Base-by-base conservation (phyloP, 768 basidiomycete species). In the Agaricus sinodeliciosus region DNA sequence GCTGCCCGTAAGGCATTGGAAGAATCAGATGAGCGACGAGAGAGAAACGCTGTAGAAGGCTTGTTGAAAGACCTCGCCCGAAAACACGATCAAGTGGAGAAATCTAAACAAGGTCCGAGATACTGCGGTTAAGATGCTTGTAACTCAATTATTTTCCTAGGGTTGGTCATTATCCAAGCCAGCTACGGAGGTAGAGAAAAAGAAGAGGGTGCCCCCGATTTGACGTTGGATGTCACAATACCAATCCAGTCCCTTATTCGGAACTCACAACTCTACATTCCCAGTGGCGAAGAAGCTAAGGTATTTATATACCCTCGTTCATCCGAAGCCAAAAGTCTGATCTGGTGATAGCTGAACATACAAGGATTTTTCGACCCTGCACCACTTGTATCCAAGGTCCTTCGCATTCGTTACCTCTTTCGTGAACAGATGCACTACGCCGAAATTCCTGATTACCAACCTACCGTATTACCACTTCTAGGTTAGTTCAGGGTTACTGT, bases 361-460 rank as follows among this genome's bases (percentile, higher is more conserved):
- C 84, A 90, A 62, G 92, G 92, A n/a, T 93, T 96, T 72, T 84
- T 80, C 63, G 92, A 95, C 69, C 87, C 89, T 51, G 83, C 84
- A 15, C 84, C 88, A 12, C 81, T 81, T n/a, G 73, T 78, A 50
- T 68, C 76, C 44, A 94, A 94, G 71, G 71, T 72, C 4, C 69
- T 94, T 48, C 74, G 81, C 27, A 73, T 94, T 36, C 80, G 81
- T 42, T 94, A 94, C 68, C 68, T 78, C 43, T 96, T 94, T 74
- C 76, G 78, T 61, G 83, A 81, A 39, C 77, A 78, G 54, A 61
- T 71, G 67, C 92, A 94, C 63, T 87, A 83, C 61, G 81, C 84
- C 63, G 89, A 91, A 63, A 81, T 87, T 50, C 78, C 84, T 57
- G 88, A 85, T 63, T 78, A 80, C 68, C 64, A 75, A 53, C 77